Base-by-base conservation (phyloP, 371 early-diverging fungal species). In the Sporodiniella umbellata region DNA sequence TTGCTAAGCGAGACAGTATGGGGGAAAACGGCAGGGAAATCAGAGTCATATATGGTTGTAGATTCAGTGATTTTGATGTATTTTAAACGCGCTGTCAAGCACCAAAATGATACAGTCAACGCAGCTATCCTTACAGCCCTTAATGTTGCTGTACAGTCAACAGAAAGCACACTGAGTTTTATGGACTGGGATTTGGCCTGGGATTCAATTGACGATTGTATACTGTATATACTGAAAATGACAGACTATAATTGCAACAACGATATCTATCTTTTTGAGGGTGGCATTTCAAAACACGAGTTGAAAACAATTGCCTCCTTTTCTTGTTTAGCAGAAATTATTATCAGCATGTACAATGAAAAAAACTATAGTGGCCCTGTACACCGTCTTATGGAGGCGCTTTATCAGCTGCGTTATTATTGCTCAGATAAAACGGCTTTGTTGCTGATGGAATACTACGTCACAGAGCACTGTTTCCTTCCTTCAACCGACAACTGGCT, bases 401-500 rank as follows among this genome's bases (percentile, higher is more conserved):
- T 89, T 12, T 80, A 82, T 43, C 45, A 60, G 18, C 46, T 87
- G 31, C 81, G 84, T 26, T 68, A 59, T 30, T 72, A 78, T 49
- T 66, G 83, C 4, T 70, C 80, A 10, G 83, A 83, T 48, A 75
- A 78, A 4, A 74, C 79, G 15, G 79, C 86, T 3, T 43, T 69
- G 19, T 59, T 75, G 33, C 54, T 86, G 42, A 62, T 88, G 45
- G 70, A 69, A 12, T 82, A 86, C 35, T 79, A 86, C 46, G 78
- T 83, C 19, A 50, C 56, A 0, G 84, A 86, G 35, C 85, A 87
- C 28, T 51, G 68, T 6, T 70, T 87, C 31, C 69, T 84, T 22
- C 86, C 89, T 10, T 86, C 84, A 19, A 76, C 83, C 23, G 69
- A 80, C 10, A 57, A 73, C 53, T 88, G 87, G 84, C 54, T 85